Percentiles rank a stretch among this genome's conserved stretches.
Conservation (phyloP, 495 filamentous ascomycete species). For the Melanomma pulvis-pyrius region DNA sequence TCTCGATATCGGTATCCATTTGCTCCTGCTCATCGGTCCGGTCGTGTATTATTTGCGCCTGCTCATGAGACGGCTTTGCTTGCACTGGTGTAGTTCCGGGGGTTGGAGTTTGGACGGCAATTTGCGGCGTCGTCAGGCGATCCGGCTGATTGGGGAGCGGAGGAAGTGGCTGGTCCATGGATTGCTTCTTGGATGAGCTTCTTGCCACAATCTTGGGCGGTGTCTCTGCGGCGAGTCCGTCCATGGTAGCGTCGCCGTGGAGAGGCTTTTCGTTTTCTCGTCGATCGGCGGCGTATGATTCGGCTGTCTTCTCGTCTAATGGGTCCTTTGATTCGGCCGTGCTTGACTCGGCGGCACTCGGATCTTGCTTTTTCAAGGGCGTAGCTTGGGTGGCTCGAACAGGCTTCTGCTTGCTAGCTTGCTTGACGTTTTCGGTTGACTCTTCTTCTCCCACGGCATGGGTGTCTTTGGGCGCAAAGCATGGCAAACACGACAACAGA, state of each 20-base stretch:
- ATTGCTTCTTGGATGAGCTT: slow-evolving; percentile 31
- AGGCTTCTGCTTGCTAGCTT: slow-evolving; percentile 59
- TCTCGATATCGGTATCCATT: slow-evolving; percentile 63
- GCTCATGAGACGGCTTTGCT: slow-evolving; percentile 37
- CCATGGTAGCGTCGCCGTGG: slow-evolving; percentile 36
- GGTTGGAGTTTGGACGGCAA: slow-evolving; percentile 43
- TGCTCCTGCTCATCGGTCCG: slow-evolving; percentile 50
- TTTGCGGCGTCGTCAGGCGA: slow-evolving; percentile 36
- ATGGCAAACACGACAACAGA: slow-evolving; percentile 74
- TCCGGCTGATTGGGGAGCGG: slow-evolving; percentile 29
- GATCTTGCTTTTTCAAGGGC: slow-evolving; percentile 55
- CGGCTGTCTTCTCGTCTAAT: slow-evolving; percentile 57
- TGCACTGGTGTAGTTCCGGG: slow-evolving; percentile 41
- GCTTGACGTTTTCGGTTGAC: slow-evolving; percentile 65
- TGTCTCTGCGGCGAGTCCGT: slow-evolving; percentile 32
- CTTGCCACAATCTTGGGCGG: slow-evolving; percentile 31
- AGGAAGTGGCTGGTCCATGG: slow-evolving; percentile 33
- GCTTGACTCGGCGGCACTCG: slow-evolving; percentile 55
- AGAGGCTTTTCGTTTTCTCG: slow-evolving; percentile 36
- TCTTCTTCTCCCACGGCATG: slow-evolving; percentile 65
- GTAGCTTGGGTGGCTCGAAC: slow-evolving; percentile 57
- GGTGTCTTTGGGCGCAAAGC: slow-evolving; percentile 72
- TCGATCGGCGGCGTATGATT: slow-evolving; percentile 28
- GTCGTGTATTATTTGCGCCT: slow-evolving; percentile 48
- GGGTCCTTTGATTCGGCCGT: slow-evolving; percentile 61